Evolutionary conservation across 179 eudicot species (phyloP), one percentile per base, ranked within the genome.

Genomic region (Beta lomatogona): DNA sequence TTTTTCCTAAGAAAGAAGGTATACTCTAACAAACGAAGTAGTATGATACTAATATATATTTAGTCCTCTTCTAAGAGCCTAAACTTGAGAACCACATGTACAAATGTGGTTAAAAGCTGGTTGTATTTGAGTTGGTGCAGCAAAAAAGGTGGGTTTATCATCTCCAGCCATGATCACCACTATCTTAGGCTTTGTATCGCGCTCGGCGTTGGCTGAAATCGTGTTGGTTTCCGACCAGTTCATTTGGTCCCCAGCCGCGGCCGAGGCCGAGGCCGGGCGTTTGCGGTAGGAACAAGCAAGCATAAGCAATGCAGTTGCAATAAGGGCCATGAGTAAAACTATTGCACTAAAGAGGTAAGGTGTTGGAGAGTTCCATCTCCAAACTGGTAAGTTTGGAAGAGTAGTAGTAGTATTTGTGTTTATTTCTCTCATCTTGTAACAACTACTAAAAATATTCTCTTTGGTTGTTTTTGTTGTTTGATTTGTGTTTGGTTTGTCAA

Each of bases 131-230:
- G 75, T 14, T 9, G 89, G 86, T 41, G 63, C 80, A 2, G 89
- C 90, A 36, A 86, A 25, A 71, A 66, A 86, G 5, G 87, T 84
- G 6, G 89, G 89, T 3, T 64, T 79, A 6, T 82, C 80, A 64
- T 88, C 89, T 52, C 91, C 91, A 21, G 91, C 91, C 91, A 89
- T 87, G 58, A 89, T 77, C 7, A 89, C 91, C 2, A 85, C 87
- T 44, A 89, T 44, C 73, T 83, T 77, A 0, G 86, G 81, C 64
- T 63, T 77, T n/a, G 59, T 71, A 13, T 60, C 76, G 16, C 28
- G 64, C 46, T 61, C 77, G 55, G 9, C 36, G 44, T 31, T 16
- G 3, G 75, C 25, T 5, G 55, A 79, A 77, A 16, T 31, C 31
- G 15, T 16, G 21, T 74, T 55, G 54, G 52, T 67, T 21, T 58